phyloP scores from a whole-genome alignment of 345 rosid genomes.

The Clarkia xantiana region DNA sequence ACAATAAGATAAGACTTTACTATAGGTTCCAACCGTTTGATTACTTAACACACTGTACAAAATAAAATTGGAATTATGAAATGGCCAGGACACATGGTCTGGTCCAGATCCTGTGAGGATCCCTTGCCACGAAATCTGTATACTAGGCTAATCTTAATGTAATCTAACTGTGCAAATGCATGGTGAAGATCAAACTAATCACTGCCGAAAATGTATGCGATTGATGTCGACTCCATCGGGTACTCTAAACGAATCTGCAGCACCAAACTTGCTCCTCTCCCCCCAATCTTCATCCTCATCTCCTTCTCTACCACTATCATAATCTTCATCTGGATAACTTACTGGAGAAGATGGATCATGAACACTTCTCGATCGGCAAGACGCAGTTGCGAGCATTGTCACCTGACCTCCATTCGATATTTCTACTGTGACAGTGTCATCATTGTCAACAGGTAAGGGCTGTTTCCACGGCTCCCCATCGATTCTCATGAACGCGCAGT shows the following conservation, averaged over 20 bases:
- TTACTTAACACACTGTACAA: too few relatives aligned
- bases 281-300: conserved; percentile 34
- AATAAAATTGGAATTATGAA: too few relatives aligned
- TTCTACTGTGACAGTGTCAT: conserved; percentile 37
- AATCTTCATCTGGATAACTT: conserved; percentile 7
- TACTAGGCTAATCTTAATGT: too few relatives aligned
- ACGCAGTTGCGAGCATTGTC: conserved; percentile 44
- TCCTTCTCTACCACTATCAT: conserved; percentile 14
- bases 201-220: too few relatives aligned
- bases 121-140: too few relatives aligned
- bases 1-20: too few relatives aligned
- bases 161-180: too few relatives aligned
- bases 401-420: conserved; percentile 50
- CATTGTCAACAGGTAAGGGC: conserved; percentile 47
- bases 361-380: conserved; percentile 31
- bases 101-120: too few relatives aligned
- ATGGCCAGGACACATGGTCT: too few relatives aligned
- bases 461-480: conserved; percentile 84
- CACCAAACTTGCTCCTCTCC: conserved; percentile 51
- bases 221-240: conserved; percentile 33
- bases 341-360: conserved; percentile 24
- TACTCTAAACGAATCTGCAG: conserved; percentile 41
- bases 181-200: too few relatives aligned
- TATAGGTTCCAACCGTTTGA: too few relatives aligned
- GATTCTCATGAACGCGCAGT: conserved; percentile 53